A percentile compares a stretch with the other conserved stretches of the same genome.
Conservation (phyloP, 169 alveolate genomes). For the Plasmodium yoelii region DNA sequence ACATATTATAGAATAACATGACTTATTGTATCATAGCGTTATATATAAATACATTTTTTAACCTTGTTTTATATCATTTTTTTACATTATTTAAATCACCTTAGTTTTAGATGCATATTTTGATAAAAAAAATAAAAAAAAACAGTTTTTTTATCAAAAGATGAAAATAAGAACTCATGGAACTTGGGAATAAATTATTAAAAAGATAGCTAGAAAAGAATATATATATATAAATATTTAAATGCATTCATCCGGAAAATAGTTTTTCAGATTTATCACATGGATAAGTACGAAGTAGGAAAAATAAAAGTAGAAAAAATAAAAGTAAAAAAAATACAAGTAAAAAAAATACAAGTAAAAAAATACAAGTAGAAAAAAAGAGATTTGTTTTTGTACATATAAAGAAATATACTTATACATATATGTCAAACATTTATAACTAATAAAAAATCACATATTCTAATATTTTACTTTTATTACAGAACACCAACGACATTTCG, state of each 20-base stretch:
- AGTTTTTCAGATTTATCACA: constrained; percentile 6
- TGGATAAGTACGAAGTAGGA: constrained; percentile 27
- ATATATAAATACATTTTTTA: neutral
- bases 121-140: neutral
- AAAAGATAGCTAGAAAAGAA: neutral
- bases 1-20: neutral
- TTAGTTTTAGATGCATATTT: neutral
- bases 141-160: neutral
- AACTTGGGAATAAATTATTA: neutral
- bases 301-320: neutral
- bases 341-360: neutral
- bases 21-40: neutral
- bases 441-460: no score
- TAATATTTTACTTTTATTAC: neutral
- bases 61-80: neutral
- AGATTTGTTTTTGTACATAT: neutral
- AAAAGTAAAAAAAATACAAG: no score
- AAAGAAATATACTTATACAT: neutral
- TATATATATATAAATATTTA: constrained; percentile 8
- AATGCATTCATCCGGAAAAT: neutral
- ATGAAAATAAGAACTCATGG: neutral
- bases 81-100: neutral
- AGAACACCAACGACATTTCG: constrained; percentile 18
- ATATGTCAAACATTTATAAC: neutral
- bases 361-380: neutral